phyloP scores from a whole-genome alignment of 352 stramenopile genomes.

The Halophytophthora polymorphica region DNA sequence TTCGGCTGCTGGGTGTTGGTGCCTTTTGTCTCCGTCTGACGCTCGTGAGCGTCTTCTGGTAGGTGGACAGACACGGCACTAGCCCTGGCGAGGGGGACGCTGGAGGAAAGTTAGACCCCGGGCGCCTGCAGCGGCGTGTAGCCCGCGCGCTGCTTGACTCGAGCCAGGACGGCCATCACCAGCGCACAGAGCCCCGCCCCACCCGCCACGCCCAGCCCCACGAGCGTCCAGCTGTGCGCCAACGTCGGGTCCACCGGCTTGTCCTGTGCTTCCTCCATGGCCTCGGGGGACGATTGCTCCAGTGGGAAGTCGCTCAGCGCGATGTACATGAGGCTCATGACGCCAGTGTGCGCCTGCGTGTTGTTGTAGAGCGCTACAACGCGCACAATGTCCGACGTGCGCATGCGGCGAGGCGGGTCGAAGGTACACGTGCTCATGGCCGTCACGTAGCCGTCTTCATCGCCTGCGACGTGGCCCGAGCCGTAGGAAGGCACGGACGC shows the following conservation, averaged over 20 bases:
- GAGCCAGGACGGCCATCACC: slow-evolving; percentile 21
- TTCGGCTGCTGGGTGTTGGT: too few relatives aligned
- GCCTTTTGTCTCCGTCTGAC: too few relatives aligned
- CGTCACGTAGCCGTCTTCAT: slow-evolving; percentile 70
- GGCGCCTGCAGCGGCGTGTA: slow-evolving; percentile 41
- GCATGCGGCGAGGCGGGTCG: slow-evolving; percentile 64
- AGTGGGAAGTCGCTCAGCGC: slow-evolving; percentile 57
- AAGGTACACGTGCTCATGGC: slow-evolving; percentile 79
- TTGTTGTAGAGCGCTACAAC: slow-evolving; percentile 83
- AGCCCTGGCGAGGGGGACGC: too few relatives aligned
- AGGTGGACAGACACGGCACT: too few relatives aligned
- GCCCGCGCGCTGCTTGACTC: slow-evolving; percentile 48
- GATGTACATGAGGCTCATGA: slow-evolving; percentile 81
- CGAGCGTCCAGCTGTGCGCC: slow-evolving; percentile 10
- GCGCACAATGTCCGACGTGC: slow-evolving; percentile 63
- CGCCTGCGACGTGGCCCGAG: slow-evolving; percentile 45
- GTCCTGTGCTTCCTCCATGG: slow-evolving; percentile 8
- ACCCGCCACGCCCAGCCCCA: slow-evolving; percentile 20
- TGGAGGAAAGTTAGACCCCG: slow-evolving; percentile 13
- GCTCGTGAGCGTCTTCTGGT: too few relatives aligned
- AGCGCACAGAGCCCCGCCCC: slow-evolving; percentile 23
- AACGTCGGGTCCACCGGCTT: slow-evolving; percentile 1
- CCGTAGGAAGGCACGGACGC: slow-evolving; percentile 66
- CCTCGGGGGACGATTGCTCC: slow-evolving; percentile 10
- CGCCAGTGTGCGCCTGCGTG: slow-evolving; percentile 67